Conservation (phyloP, 345 rosid species). For the Gossypium bickii region DNA sequence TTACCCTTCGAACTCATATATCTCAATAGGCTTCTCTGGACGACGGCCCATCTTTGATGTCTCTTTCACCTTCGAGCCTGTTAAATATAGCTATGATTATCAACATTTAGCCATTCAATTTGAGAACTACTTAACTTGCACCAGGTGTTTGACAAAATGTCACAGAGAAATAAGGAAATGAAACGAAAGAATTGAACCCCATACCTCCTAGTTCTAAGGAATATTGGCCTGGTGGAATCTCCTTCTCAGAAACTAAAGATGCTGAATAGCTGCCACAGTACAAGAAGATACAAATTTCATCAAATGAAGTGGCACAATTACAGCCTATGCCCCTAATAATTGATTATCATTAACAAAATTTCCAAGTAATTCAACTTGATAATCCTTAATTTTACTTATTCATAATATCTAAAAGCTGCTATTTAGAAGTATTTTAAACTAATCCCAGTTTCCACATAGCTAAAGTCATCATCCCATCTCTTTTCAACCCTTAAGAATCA, state of each 20-base stretch:
- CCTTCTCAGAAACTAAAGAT: slow-evolving; percentile 62
- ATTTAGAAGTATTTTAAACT: background rate
- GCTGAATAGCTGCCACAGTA: slow-evolving; percentile 62
- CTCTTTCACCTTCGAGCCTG: slow-evolving; percentile 78
- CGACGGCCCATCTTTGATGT: slow-evolving; percentile 75
- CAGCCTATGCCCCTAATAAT: background rate
- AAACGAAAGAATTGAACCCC: slow-evolving; percentile 14
- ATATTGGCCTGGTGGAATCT: slow-evolving; percentile 68
- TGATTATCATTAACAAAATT: background rate
- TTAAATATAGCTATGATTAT: slow-evolving; percentile 4
- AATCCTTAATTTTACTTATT: background rate
- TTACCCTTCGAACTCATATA: slow-evolving; percentile 93
- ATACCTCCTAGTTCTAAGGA: slow-evolving; percentile 67
- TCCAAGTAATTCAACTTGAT: background rate
- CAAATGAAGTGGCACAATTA: background rate
- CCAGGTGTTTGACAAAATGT: slow-evolving; percentile 1
- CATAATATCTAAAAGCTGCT: background rate
- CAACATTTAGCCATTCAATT: background rate
- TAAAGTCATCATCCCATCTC: background rate
- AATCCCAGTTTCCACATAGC: background rate
- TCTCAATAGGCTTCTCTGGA: slow-evolving; percentile 87
- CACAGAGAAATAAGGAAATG: background rate
- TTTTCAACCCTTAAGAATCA: background rate
- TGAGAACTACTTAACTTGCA: background rate
- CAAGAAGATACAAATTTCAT: background rate